Evolutionary conservation across 2,329 filamentous ascomycete genomes (phyloP), one percentile per base, ranked within the genome.

Genomic region (Aspergillus versicolor): DNA sequence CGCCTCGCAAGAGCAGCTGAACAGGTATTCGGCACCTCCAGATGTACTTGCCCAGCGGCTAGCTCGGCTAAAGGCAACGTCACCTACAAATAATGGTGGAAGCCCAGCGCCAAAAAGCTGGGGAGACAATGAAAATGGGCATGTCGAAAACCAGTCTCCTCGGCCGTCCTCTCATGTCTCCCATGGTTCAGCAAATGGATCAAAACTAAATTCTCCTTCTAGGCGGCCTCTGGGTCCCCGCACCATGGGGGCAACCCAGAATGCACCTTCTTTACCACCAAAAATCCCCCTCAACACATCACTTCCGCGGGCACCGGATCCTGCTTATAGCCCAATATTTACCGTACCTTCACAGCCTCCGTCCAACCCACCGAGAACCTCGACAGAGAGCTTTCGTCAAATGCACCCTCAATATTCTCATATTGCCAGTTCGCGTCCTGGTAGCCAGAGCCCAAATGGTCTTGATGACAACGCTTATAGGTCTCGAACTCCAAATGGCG

Each of bases 281-380:
- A 80, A 80, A 57, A 65, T 78, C 43, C 77, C 77, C 13, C 61
- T 73, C 17, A 68, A 73, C 50, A 69, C 75, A 24, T 71, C 73
- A 13, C 70, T 81, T 50, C 79, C 79, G 37, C 76, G 75, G 59
- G 75, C 77, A 24, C 79, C 79, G 8, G 77, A 75, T 57, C 78
- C 78, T n/a, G 70, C 78, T 4, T 81, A 81, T 59, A 79, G 75
- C 57, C 78, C 78, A 34, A 73, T 77, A 44, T 75, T 69, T 60
- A 76, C 72, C 1, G 71, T 75, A 5, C 69, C 76, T 27, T 70
- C 71, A 6, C 72, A 75, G 19, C 69, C 70, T 6, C 71, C 71
- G 30, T 64, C 67, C 9, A 74, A 75, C 48, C 71, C 75, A 8
- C 76, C 72, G 19, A 68, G 73, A 54, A 73, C 69, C 2, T 77